A percentile compares a stretch with the other conserved stretches of the same genome.
These are phyloP conservation scores for Hordeum marinum DNA, from an alignment of 176 grass and related monocot genomes.

Conservation along the genomic window DNA sequence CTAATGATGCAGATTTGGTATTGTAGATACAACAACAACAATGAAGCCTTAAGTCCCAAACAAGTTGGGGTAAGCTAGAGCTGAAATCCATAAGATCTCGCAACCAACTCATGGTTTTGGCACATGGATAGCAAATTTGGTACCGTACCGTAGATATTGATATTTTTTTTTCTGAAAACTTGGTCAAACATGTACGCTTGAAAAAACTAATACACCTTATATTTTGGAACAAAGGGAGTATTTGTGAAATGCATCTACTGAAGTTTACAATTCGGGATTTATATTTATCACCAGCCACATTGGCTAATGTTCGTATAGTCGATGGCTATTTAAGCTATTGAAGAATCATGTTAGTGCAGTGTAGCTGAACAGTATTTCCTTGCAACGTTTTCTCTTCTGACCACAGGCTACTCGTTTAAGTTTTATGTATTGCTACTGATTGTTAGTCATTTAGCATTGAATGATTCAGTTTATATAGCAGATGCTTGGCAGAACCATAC, in stretches of 20 bases:
- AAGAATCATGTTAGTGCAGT: constrained; percentile 5
- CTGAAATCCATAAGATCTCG: too few relatives aligned
- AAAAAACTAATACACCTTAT: too few relatives aligned
- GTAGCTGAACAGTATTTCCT: background rate
- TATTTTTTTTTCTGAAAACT: too few relatives aligned
- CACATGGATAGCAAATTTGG: too few relatives aligned
- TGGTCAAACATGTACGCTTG: too few relatives aligned
- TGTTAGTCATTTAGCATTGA: background rate
- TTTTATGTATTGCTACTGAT: background rate
- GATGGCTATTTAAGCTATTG: background rate
- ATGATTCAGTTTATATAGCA: background rate
- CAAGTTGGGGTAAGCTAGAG: too few relatives aligned
- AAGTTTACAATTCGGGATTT: background rate
- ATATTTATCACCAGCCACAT: background rate
- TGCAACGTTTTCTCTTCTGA: background rate
- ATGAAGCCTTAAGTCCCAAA: too few relatives aligned
- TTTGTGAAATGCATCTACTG: background rate
- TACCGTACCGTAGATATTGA: too few relatives aligned
- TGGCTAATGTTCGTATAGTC: constrained; percentile 17
- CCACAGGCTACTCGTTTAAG: background rate
- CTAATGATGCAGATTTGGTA: too few relatives aligned
- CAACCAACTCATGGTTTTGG: too few relatives aligned
- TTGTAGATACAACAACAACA: too few relatives aligned
- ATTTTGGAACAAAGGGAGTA: background rate
- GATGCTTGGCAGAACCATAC: background rate